Conservation (phyloP, 2,329 filamentous ascomycete genomes). For the Epichloe coenophiala region DNA sequence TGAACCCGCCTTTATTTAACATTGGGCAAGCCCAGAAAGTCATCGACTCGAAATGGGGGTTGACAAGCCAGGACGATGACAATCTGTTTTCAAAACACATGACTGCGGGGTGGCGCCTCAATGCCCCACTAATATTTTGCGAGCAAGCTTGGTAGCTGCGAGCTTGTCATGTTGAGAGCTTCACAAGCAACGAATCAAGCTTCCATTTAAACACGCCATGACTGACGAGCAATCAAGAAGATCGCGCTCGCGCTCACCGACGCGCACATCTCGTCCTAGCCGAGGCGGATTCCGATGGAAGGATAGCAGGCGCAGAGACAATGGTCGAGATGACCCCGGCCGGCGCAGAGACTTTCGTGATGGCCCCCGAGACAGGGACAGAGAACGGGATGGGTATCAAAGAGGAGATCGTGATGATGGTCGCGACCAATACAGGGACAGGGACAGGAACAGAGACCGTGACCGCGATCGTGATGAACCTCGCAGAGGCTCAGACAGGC, state of each 20-base stretch:
- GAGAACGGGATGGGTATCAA: conserved; percentile 15
- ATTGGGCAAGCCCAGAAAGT: too few relatives aligned
- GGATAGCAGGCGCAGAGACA: conserved; percentile 35
- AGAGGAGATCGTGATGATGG: conserved; percentile 12
- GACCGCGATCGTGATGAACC: conserved; percentile 13
- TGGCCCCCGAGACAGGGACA: conserved; percentile 22
- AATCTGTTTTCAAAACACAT: background rate
- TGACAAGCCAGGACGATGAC: too few relatives aligned
- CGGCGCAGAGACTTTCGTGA: conserved; percentile 32
- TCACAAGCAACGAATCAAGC: background rate
- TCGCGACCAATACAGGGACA: conserved; percentile 18
- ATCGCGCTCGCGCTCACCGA: conserved; percentile 15
- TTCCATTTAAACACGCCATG: conserved; percentile 8
- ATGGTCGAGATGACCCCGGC: conserved; percentile 22
- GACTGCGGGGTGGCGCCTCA: background rate
- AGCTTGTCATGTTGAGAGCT: background rate
- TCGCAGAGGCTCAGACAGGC: conserved; percentile 7
- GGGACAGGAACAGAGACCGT: conserved; percentile 10
- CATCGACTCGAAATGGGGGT: too few relatives aligned
- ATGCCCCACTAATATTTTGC: background rate
- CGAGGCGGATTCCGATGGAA: conserved; percentile 45
- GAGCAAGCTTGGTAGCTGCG: background rate
- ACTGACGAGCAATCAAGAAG: conserved; percentile 11
- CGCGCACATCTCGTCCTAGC: conserved; percentile 12
- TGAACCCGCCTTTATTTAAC: too few relatives aligned